phyloP scores from a whole-genome alignment of 2,329 filamentous ascomycete genomes.

The Calonectria honghensis region DNA sequence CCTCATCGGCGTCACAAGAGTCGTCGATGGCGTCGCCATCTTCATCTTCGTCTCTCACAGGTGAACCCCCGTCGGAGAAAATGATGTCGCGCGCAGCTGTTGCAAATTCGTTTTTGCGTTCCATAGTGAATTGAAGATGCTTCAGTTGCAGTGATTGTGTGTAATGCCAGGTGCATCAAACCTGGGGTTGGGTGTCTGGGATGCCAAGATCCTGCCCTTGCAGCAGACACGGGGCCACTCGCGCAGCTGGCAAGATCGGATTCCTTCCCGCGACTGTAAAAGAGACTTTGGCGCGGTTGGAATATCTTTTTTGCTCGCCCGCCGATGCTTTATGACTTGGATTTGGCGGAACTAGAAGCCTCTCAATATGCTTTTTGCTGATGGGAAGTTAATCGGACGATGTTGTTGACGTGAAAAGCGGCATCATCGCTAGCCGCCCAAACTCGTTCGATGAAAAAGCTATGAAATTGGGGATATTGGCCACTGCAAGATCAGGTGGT shows the following conservation, averaged over 20 bases:
- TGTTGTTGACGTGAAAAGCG: constrained; percentile 18
- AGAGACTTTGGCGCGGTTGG: constrained; percentile 18
- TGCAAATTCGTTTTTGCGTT: constrained; percentile 54
- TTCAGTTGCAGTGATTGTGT: background rate
- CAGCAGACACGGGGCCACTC: constrained; percentile 38
- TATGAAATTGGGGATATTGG: constrained; percentile 29
- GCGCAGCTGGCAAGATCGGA: constrained; percentile 29
- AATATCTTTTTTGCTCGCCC: constrained; percentile 9
- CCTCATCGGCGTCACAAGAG: constrained; percentile 62
- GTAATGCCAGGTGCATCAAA: background rate
- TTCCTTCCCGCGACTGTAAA: background rate
- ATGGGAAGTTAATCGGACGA: constrained; percentile 21
- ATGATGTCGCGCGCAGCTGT: constrained; percentile 55
- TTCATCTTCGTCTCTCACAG: constrained; percentile 43
- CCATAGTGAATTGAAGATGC: constrained; percentile 36
- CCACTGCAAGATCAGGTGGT: constrained; percentile 23
- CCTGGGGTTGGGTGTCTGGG: constrained; percentile 17
- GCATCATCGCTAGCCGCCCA: constrained; percentile 19
- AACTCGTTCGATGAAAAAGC: constrained; percentile 27
- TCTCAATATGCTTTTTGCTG: background rate
- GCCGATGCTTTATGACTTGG: background rate
- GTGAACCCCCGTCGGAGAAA: constrained; percentile 47
- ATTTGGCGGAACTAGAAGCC: background rate
- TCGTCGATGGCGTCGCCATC: constrained; percentile 63
- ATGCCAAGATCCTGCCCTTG: constrained; percentile 30